Evolutionary conservation across 164 flowering plant species (phyloP), one percentile per base, ranked within the genome.

Genomic region (Magnolia officinalis): DNA sequence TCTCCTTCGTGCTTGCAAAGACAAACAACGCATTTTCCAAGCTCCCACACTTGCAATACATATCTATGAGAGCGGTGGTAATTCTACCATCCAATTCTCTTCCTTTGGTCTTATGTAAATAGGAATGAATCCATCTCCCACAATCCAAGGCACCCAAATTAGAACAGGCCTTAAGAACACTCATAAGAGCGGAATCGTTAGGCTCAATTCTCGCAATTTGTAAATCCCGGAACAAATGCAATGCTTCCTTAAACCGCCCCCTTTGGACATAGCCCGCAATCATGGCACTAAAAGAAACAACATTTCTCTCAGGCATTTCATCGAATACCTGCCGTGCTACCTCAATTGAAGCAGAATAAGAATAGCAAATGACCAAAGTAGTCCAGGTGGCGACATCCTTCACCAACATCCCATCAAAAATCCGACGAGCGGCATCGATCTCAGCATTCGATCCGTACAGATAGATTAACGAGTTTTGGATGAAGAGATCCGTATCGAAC

Each of bases 1-100:
- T 81, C 71, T 61, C 77, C 74, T 70, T 74, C 11, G 79, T 76
- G n/a, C 72, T 76, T 51, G 1, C 51, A 51, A 85, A 81, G 58
- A 83, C 78, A 16, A 6, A 6, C 20, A 80, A 0, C 0, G 84
- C 87, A 26, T 77, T 63, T 59, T 63, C 63, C 8, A 81, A 50
- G 70, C 82, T 80, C 21, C 87, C 85, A 66, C 87, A 85, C 74
- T 83, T 83, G 72, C 79, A 81, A 63, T 81, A 85, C 85, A 85
- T 81, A 70, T 81, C 87, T 31, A 83, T 83, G 61, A 83, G 66
- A 19, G 84, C 84, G 4, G 87, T 81, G n/a, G 63, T 73, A 23
- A 81, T 79, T 63, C 72, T 76, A 52, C 72, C 66, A 67, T 85
- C 85, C 26, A 78, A 78, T 55, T 65, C 50, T 18, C 37, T 51